Evolutionary conservation across 2,329 filamentous ascomycete species (phyloP).

Genomic region (Helicocarpus griseus): DNA sequence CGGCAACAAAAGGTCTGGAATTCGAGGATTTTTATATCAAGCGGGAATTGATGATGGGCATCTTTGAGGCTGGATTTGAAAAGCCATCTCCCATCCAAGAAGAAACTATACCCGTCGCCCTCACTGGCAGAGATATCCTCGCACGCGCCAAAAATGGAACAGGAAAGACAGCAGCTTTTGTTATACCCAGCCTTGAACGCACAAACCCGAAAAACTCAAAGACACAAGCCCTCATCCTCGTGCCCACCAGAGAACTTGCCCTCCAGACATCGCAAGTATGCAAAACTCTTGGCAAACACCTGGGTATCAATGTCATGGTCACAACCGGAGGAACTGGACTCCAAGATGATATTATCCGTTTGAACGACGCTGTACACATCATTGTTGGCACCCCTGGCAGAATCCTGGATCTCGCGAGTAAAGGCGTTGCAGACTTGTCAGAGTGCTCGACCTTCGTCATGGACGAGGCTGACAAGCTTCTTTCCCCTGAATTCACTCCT

Average conservation of each 20-base stretch:
- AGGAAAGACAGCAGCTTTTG: constrained; percentile 95
- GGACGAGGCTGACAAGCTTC: constrained; percentile 97
- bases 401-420: constrained; percentile 91
- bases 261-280: constrained; percentile 98
- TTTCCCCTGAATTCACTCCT: constrained; percentile 92
- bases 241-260: constrained; percentile 91
- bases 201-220: constrained; percentile 96
- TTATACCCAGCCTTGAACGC: constrained; percentile 88
- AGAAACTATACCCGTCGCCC: constrained; percentile 93
- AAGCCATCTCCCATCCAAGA: constrained; percentile 99
- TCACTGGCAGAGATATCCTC: constrained; percentile 89
- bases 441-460: constrained; percentile 98
- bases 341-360: constrained; percentile 90
- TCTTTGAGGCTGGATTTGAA: constrained; percentile 97
- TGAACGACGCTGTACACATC: constrained; percentile 92
- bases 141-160: constrained; percentile 97
- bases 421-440: constrained; percentile 90
- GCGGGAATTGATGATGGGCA: constrained; percentile 93
- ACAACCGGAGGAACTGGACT: constrained; percentile 92
- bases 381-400: constrained; percentile 94
- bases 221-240: constrained; percentile 91
- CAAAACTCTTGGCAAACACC: constrained; percentile 95
- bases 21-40: constrained; percentile 97
- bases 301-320: constrained; percentile 98
- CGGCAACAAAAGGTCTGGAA: constrained; percentile 91